Evolutionary conservation across 208 protist species (phyloP), one percentile per base, ranked within the genome.

Genomic region (Porcisia deanei): DNA sequence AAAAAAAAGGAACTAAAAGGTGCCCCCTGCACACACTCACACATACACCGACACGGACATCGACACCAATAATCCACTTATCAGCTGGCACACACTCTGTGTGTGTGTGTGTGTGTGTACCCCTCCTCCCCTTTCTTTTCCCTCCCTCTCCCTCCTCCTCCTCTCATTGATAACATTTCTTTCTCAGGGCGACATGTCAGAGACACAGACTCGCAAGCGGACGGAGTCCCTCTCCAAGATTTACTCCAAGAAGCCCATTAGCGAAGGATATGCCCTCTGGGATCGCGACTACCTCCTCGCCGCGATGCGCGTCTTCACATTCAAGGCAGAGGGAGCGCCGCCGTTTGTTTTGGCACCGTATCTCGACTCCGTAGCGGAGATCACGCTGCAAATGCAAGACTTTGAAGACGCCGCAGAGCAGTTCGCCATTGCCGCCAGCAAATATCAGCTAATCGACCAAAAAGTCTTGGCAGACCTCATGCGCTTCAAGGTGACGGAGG

Each of bases 201-300:
- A 89, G 72, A 2, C 70, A 14, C 70, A 66, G 58, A 88, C 85
- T 18, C 90, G 91, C 63, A 82, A 85, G 41, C 90, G 94, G 53
- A 96, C 94, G 14, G 91, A 97, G 83, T 97, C 94, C 30, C 96
- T 93, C 75, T 91, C 92, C 41, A 89, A 96, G 79, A 86, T 92
- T 12, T 94, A 94, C 80, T 78, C 92, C 65, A 94, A 92, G 73
- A 95, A 93, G 71, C 84, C 90, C 14, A 94, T 97, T 60, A 87
- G 88, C 65, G 94, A 97, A 80, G 94, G 94, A 16, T 97, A 93
- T 83, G 83, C 91, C 52, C 81, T 97, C 37, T 97, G 94, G 92
- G 94, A 97, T 78, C 77, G 88, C 69, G 94, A 91, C 68, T 97
- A 97, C 85, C 87, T 88, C 20, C 83, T 97, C 55, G 92, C 91